Base-by-base conservation (phyloP, 192 early-diverging fungal genomes). In the Phlyctochytrium planicorne region DNA sequence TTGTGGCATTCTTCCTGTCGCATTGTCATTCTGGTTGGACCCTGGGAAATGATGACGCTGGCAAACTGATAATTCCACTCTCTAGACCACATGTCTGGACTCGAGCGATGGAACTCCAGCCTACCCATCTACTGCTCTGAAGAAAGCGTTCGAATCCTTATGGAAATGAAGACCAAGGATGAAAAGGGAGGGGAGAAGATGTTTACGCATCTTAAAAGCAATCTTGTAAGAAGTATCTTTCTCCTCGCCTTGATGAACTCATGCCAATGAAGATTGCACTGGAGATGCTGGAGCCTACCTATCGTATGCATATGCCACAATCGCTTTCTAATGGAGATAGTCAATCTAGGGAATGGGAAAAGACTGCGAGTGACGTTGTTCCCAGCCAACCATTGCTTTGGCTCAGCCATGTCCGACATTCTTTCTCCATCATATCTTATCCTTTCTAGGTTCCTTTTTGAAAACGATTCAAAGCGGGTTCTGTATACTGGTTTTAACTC, bases 381-480 rank as follows among this genome's bases (percentile, higher is more conserved):
- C 20, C 6, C 6, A 14, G 40, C 40, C 6, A 47, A 47, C 20
- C 40, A 47, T 47, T 47, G 40, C 40, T 20, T 47, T 47, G 40
- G 40, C 40, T 47, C 40, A 47, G 20, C 40, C 40, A 47, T 47
- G 40, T 47, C 6, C n/a, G n/a, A n/a, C n/a, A n/a, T n/a, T n/a
- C n/a, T n/a, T n/a, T n/a, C n/a, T n/a, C n/a, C n/a, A n/a, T n/a
- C n/a, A n/a, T n/a, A n/a, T n/a, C n/a, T n/a, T n/a, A n/a, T n/a
- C n/a, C n/a, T n/a, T 14, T 47, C 40, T n/a, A 47, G 40, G 40
- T 47, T 47, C 40, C 40, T 47, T 47, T 47, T 47, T 20, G 40
- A 47, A 47, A 47, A 6, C 40, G 20, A 47, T 14, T 47, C 10
- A 6, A 14, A 14, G 40, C 40, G 40, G 20, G 40, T 47, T 47